Base-by-base conservation (phyloP, 345 rosid species). In the Durio zibethinus region DNA sequence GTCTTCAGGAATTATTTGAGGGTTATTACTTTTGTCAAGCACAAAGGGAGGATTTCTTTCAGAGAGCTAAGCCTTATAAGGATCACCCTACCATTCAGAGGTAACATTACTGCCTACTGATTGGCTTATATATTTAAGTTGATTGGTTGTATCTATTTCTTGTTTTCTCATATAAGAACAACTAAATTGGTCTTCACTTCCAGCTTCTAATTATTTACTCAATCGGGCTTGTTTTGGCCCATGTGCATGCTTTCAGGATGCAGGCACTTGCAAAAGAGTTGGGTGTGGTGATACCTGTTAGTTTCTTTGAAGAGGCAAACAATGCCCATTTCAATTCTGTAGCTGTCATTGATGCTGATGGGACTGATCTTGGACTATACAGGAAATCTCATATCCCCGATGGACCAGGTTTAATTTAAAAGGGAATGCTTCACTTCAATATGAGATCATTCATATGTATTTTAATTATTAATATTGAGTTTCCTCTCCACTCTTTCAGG, bases 11-110 rank as follows among this genome's bases (percentile, higher is more conserved):
- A 82, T 89, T 96, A 36, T 96, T 96, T 82, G 99, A 96, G 76
- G 97, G 98, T 57, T 88, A 89, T 87, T 96, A 96, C 89, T 96
- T 96, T 79, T 96, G 97, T 83, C 98, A 96, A 89, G 98, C 98
- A 21, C 99, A 96, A 82, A 89, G 94, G 83, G 97, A 96, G 79
- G 97, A 90, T 76, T 92, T 72, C 80, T 87, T 95, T 82, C 82
- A 80, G 72, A 86, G 92, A 77, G 94, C 98, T 53, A 90, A 89
- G 83, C 97, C 99, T 75, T 87, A 92, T 67, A 92, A 90, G 81
- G 84, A 81, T 76, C 93, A 93, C 76, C 98, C 94, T 4, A 95
- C 98, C 56, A 85, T 93, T 83, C 74, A 85, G 72, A 90, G 91
- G 98, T 93, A 79, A 85, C 64, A 12, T 43, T 10, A 31, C 21